Evolutionary conservation across 2,329 filamentous ascomycete species (phyloP).

Genomic region (Cucurbitaria berberidis): DNA sequence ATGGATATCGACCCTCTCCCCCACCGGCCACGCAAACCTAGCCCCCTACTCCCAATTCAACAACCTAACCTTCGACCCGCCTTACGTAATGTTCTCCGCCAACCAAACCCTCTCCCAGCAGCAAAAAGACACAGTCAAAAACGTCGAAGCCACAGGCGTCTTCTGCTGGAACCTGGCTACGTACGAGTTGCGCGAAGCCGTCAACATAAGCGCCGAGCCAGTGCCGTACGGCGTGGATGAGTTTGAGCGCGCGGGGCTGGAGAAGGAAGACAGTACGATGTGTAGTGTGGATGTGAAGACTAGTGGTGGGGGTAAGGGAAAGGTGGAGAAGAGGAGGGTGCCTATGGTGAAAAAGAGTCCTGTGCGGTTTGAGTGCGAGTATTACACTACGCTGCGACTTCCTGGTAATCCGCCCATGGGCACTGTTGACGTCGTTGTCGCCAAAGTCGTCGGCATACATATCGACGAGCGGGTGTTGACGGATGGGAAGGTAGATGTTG

Average conservation of each 20-base stretch:
- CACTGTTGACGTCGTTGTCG: conserved; percentile 64
- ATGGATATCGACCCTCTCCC: conserved; percentile 65
- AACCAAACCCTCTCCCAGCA: conserved; percentile 58
- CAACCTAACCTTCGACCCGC: conserved; percentile 68
- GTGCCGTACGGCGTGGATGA: conserved; percentile 60
- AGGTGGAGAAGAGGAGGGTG: conserved; percentile 31
- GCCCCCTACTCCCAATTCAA: conserved; percentile 69
- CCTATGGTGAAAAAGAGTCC: conserved; percentile 63
- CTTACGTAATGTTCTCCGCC: conserved; percentile 66
- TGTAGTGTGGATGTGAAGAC: conserved; percentile 32
- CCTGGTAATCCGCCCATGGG: conserved; percentile 65
- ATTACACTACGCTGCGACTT: conserved; percentile 60
- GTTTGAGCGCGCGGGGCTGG: conserved; percentile 58
- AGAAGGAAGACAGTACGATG: conserved; percentile 54
- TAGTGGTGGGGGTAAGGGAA: conserved; percentile 11
- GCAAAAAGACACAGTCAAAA: conserved; percentile 64
- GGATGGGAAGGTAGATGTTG: conserved; percentile 61
- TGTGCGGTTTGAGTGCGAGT: conserved; percentile 65
- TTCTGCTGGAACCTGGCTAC: conserved; percentile 68
- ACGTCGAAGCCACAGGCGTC: conserved; percentile 61
- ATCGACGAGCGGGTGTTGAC: conserved; percentile 62
- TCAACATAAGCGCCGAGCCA: conserved; percentile 62
- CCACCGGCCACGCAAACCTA: conserved; percentile 58
- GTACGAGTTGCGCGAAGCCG: conserved; percentile 60
- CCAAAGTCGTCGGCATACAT: conserved; percentile 63